Base-by-base conservation (phyloP, 768 basidiomycete species). In the Gloeostereum incarnatum region DNA sequence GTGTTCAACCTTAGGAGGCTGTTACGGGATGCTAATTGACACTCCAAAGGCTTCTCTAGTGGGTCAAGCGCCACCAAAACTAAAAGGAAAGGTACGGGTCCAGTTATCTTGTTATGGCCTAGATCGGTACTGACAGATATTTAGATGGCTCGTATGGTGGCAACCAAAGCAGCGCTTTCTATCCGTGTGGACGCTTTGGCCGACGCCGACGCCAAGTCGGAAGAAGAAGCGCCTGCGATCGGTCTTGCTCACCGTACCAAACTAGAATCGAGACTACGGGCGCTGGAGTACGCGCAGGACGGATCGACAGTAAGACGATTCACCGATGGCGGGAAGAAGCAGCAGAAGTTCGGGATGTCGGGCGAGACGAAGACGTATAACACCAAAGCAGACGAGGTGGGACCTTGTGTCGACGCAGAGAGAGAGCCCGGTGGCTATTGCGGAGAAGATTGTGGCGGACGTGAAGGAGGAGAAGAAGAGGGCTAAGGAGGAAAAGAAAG, bases 61-160 rank as follows among this genome's bases (percentile, higher is more conserved):
- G 48, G 94, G 94, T 23, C 92, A 96, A 68, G 93, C 94, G 33
- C 90, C 94, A 29, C 90, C 90, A 42, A 97, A 97, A 64, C 74
- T 97, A 48, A 99, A 98, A 71, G 94, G 94, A 51, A 99, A 97
- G 68, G 85, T 81, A 34, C 50, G 67, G 44, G 2, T 6, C 39
- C 39, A 5, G 4, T 4, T 24, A 24, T 39, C 31, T 8, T 34
- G 21, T 16, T 20, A 4, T 27, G 20, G n/a, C n/a, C n/a, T n/a
- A n/a, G n/a, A n/a, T 33, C 10, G 26, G 42, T 36, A 48, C 17
- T 36, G 14, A 34, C 19, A 26, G 6, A 32, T 20, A 36, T 38
- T 5, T 49, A 87, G 82, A 98, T 98, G 96, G 96, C 96, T 16
- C 88, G 96, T 53, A 99, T 99, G 96, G 91, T 98, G 21, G 93